Evolutionary conservation across 176 grass and related monocot genomes (phyloP).

Genomic region (Carex littledalei): DNA sequence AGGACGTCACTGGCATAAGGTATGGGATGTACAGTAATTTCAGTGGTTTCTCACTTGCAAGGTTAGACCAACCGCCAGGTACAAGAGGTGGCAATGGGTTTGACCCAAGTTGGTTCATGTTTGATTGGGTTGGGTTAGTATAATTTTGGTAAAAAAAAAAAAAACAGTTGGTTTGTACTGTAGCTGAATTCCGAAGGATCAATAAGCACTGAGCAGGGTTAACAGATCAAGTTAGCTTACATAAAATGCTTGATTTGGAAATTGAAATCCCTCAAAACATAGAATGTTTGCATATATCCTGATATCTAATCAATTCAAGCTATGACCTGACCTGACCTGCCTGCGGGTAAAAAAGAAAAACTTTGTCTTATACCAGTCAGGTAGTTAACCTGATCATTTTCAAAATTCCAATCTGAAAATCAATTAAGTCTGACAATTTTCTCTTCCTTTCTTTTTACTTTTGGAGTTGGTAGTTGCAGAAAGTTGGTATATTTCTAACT

Average conservation of each 20-base stretch:
- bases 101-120: background rate
- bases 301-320: too few species aligned
- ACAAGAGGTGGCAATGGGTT: too few species aligned
- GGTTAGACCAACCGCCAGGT: too few species aligned
- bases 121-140: background rate
- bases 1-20: slow-evolving; percentile 82
- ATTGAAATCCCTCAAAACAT: background rate
- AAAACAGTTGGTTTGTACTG: background rate
- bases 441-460: background rate
- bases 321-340: background rate
- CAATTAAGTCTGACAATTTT: background rate
- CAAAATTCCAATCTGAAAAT: background rate
- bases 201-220: background rate
- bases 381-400: background rate
- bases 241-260: background rate
- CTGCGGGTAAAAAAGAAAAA: background rate
- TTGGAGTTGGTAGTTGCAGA: background rate
- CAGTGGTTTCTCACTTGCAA: too few species aligned
- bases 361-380: too few species aligned
- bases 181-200: background rate
- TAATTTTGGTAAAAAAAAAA: background rate
- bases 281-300: background rate
- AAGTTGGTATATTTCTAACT: background rate
- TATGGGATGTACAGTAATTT: slow-evolving; percentile 18
- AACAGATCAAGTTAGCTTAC: background rate